phyloP scores from a whole-genome alignment of 2,329 filamentous ascomycete species.

The Talaromyces verruculosus region DNA sequence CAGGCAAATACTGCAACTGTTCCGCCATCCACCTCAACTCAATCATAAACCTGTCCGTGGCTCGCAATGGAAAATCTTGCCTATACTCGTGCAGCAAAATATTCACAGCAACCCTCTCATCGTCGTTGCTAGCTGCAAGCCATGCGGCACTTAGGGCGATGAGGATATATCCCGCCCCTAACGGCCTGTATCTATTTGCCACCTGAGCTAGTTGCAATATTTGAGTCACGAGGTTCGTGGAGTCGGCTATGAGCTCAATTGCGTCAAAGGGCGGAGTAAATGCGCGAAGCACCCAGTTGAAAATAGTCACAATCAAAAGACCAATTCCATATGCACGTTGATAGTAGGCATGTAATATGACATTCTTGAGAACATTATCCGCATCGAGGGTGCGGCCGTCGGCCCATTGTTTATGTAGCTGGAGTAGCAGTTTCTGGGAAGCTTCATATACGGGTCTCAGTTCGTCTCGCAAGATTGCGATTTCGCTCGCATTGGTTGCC shows the following conservation, averaged over 20 bases:
- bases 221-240: constrained; percentile 28
- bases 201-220: constrained; percentile 31
- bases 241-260: constrained; percentile 24
- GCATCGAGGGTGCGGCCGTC: constrained; percentile 17
- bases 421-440: constrained; percentile 20
- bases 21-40: constrained; percentile 10
- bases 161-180: constrained; percentile 35
- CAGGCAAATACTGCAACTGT: constrained; percentile 5
- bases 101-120: constrained; percentile 24
- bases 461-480: constrained; percentile 2
- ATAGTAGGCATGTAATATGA: constrained; percentile 32
- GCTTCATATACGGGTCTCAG: constrained; percentile 1
- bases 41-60: constrained; percentile 16
- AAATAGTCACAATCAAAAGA: constrained; percentile 32
- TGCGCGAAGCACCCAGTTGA: constrained; percentile 36
- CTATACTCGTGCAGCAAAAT: constrained; percentile 29
- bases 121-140: constrained; percentile 27
- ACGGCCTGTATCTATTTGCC: constrained; percentile 31
- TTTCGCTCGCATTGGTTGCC: constrained; percentile 14
- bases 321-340: constrained; percentile 37
- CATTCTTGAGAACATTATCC: constrained; percentile 9
- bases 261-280: constrained; percentile 30
- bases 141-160: constrained; percentile 32
- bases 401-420: constrained; percentile 24
- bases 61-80: constrained; percentile 28